Percentiles rank a stretch among this genome's conserved stretches.
These are phyloP conservation scores for Phytophthora pini DNA, from an alignment of 352 stramenopile genomes.

Conservation along the genomic window DNA sequence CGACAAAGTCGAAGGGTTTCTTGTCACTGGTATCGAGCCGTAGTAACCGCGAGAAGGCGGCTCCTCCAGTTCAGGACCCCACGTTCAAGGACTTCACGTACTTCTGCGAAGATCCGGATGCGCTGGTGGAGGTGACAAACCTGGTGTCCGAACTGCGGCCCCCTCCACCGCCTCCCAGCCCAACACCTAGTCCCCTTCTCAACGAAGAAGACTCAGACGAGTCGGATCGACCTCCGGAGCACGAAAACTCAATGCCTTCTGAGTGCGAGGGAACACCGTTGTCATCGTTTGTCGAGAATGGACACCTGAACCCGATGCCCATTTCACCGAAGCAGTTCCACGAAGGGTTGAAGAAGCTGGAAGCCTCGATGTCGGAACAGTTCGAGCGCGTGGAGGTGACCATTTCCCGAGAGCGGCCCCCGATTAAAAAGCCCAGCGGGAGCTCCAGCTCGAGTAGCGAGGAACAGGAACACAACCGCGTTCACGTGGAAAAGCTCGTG, in stretches of 20 bases:
- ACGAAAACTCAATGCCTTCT: conserved; percentile 31
- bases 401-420: conserved; percentile 72
- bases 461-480: conserved; percentile 32
- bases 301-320: conserved; percentile 56
- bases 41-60: conserved; percentile 62
- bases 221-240: conserved; percentile 28
- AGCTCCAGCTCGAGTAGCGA: conserved; percentile 45
- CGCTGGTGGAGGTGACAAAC: conserved; percentile 83
- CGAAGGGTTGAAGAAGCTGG: conserved; percentile 69
- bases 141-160: conserved; percentile 83
- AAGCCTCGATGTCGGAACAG: conserved; percentile 68
- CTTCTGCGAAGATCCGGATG: conserved; percentile 88
- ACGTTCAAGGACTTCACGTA: conserved; percentile 93
- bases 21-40: conserved; percentile 82
- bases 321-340: conserved; percentile 64
- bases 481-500: conserved; percentile 51
- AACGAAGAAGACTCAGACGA: conserved; percentile 48
- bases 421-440: conserved; percentile 38
- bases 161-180: conserved; percentile 38
- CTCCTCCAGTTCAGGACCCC: conserved; percentile 83
- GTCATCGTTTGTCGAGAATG: conserved; percentile 86
- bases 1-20: conserved; percentile 80
- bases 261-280: conserved; percentile 73
- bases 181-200: conserved; percentile 24
- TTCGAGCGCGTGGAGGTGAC: conserved; percentile 85